Evolutionary conservation across 768 basidiomycete genomes (phyloP).

Genomic region (Boletus patriciae): DNA sequence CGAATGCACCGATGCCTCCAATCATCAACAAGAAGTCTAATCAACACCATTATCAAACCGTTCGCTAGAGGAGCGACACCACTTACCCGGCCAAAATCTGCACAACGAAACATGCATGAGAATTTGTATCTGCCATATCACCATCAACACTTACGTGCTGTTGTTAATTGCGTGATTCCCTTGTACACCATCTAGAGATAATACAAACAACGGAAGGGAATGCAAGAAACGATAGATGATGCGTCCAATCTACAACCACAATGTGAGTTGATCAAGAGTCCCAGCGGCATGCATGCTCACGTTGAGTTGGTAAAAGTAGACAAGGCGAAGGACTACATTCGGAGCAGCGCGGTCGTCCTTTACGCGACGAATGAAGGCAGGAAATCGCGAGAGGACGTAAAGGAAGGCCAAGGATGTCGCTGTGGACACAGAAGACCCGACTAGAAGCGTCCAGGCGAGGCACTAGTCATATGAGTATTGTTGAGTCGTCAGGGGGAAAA

Average conservation of each 20-base stretch:
- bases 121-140: background rate
- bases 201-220: slow-evolving; percentile 63
- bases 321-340: slow-evolving; percentile 68
- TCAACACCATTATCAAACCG: background rate
- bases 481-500: background rate
- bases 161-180: slow-evolving; percentile 49
- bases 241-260: slow-evolving; percentile 52
- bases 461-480: slow-evolving; percentile 42
- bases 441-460: slow-evolving; percentile 73
- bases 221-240: slow-evolving; percentile 77
- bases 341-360: slow-evolving; percentile 74
- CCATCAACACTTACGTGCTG: slow-evolving; percentile 50
- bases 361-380: slow-evolving; percentile 66
- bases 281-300: slow-evolving; percentile 42
- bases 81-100: slow-evolving; percentile 63
- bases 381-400: slow-evolving; percentile 70
- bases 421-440: slow-evolving; percentile 65
- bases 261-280: background rate
- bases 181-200: slow-evolving; percentile 64
- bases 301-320: slow-evolving; percentile 77
- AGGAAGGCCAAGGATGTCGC: slow-evolving; percentile 69
- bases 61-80: background rate
- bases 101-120: slow-evolving; percentile 1
- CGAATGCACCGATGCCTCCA: slow-evolving; percentile 71
- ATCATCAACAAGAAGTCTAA: slow-evolving; percentile 70